Evolutionary conservation across 2,329 filamentous ascomycete species (phyloP).

Genomic region (Gnomoniopsis smithogilvyi): DNA sequence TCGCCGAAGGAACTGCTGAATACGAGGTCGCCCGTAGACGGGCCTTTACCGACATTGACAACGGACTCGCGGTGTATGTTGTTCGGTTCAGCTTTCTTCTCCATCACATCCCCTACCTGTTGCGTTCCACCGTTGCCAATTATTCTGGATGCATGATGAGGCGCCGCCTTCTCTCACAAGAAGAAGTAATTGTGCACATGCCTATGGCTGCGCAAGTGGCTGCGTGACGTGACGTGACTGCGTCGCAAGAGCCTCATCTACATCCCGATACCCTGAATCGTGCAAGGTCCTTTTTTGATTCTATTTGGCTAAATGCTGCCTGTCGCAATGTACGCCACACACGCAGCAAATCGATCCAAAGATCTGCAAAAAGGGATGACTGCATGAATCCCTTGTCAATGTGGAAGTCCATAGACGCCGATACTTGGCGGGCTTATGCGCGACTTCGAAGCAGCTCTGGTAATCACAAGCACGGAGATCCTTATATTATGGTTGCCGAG

Average conservation of each 20-base stretch:
- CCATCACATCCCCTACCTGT: not conserved
- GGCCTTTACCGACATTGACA: not conserved
- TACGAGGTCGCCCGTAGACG: not conserved
- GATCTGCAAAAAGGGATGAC: not conserved
- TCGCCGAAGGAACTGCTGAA: not conserved
- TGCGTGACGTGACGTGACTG: too few species aligned
- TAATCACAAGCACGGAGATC: not conserved
- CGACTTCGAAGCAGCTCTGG: not conserved
- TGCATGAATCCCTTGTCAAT: not conserved
- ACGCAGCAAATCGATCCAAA: not conserved
- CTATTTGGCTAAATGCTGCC: slow-evolving; percentile 1
- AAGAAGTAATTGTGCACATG: not conserved
- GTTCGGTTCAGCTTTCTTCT: not conserved
- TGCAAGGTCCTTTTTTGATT: not conserved
- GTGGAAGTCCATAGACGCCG: not conserved
- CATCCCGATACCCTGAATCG: not conserved
- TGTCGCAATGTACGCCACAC: not conserved
- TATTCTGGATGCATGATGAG: not conserved
- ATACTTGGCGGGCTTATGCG: not conserved
- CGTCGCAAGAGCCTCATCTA: too few species aligned
- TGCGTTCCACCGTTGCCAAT: not conserved
- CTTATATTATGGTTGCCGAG: too few species aligned
- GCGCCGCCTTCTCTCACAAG: not conserved
- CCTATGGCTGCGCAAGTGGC: not conserved
- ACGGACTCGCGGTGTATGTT: not conserved